Percentiles rank a stretch among this genome's conserved stretches.
Evolutionary conservation across 1,284 basidiomycete genomes (phyloP).

Genomic region (Bondarzewia mesenterica): DNA sequence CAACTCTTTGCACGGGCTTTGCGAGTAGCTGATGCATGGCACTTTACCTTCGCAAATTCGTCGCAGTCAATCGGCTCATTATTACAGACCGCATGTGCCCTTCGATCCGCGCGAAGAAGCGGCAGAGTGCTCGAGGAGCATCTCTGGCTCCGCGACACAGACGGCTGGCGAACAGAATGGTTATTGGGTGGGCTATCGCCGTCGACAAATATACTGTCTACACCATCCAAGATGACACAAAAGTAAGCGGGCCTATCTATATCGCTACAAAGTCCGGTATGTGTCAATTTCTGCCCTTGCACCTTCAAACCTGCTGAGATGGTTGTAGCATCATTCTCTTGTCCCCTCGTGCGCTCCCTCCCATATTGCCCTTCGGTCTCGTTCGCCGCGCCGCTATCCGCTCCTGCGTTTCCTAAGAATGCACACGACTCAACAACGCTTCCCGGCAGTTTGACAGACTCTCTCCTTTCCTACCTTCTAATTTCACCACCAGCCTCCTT

Average conservation of each 20-base stretch:
- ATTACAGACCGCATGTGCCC: no score
- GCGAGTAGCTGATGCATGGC: no score
- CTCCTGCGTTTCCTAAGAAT: conserved; percentile 29
- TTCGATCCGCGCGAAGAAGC: no score
- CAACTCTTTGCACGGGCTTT: no score
- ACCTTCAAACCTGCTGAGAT: conserved; percentile 4
- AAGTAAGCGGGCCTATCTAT: conserved; percentile 54
- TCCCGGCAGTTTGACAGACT: conserved; percentile 37
- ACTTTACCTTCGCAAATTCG: no score
- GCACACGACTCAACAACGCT: conserved; percentile 47
- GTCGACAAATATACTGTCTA: conserved; percentile 68
- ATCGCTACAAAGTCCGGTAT: conserved; percentile 64
- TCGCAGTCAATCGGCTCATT: conserved; percentile 22
- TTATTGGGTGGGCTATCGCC: conserved; percentile 48
- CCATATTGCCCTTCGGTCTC: conserved; percentile 67
- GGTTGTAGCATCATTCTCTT: conserved; percentile 56
- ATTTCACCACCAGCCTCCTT: conserved; percentile 66
- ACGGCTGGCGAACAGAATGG: conserved; percentile 65
- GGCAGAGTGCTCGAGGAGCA: conserved; percentile 32
- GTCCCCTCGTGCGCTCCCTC: conserved; percentile 63
- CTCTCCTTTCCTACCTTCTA: conserved; percentile 55
- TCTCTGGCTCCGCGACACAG: conserved; percentile 44
- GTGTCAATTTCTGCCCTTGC: conserved; percentile 14
- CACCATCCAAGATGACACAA: conserved; percentile 41
- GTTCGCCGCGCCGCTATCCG: conserved; percentile 62